Percentiles rank a stretch among this genome's conserved stretches.
phyloP scores from a whole-genome alignment of 805 yeast genomes.

The Candida arabinofermentans region DNA sequence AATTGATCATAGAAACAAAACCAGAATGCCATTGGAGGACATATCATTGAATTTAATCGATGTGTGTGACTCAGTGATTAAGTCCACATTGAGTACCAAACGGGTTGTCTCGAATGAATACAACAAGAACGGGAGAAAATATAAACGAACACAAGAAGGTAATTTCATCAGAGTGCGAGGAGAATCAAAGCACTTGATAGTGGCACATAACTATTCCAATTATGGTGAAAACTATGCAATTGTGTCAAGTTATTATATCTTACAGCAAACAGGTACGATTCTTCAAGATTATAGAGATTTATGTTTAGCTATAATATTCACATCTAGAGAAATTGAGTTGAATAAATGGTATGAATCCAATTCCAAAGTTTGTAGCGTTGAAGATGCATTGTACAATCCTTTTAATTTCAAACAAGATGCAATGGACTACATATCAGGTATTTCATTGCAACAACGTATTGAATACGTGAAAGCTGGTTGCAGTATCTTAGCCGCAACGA shows the following conservation, averaged over 20 bases:
- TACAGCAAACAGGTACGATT: conserved; percentile 36
- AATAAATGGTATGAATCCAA: conserved; percentile 48
- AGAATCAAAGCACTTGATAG: conserved; percentile 44
- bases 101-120: conserved; percentile 31
- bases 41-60: conserved; percentile 26
- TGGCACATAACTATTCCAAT: conserved; percentile 28
- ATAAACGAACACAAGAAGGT: conserved; percentile 42
- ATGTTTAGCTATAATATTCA: conserved; percentile 45
- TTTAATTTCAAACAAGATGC: conserved; percentile 28
- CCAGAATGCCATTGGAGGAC: conserved; percentile 21
- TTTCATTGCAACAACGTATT: conserved; percentile 20
- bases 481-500: conserved; percentile 40
- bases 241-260: conserved; percentile 41
- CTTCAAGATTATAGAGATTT: conserved; percentile 35
- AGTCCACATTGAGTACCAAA: conserved; percentile 14
- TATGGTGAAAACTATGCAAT: conserved; percentile 33
- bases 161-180: conserved; percentile 45
- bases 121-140: conserved; percentile 43
- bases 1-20: not conserved
- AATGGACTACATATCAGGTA: conserved; percentile 29
- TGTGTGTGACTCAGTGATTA: conserved; percentile 26
- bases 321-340: conserved; percentile 45
- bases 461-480: conserved; percentile 40
- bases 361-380: conserved; percentile 37
- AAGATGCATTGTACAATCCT: conserved; percentile 34